These are phyloP conservation scores for Lineolata rhizophorae DNA, from an alignment of 495 filamentous ascomycete species.

Conservation along the genomic window DNA sequence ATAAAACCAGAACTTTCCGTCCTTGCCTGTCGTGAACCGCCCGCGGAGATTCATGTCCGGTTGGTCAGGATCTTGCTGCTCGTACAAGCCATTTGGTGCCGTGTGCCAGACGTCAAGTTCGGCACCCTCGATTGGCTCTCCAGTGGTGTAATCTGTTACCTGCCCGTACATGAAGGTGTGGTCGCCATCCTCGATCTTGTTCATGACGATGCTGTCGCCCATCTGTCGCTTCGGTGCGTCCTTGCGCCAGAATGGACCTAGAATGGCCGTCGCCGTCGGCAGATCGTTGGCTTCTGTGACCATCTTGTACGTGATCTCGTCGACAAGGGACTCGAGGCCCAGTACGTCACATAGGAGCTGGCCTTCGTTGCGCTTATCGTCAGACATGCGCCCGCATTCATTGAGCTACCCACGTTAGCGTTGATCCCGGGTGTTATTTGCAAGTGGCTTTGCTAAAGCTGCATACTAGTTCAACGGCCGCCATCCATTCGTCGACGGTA, in stretches of 20 bases:
- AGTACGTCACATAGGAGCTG: slow-evolving; percentile 51
- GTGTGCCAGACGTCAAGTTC: slow-evolving; percentile 60
- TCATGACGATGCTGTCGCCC: slow-evolving; percentile 35
- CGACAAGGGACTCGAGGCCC: slow-evolving; percentile 51
- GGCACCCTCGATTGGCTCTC: slow-evolving; percentile 36
- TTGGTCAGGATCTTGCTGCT: slow-evolving; percentile 53
- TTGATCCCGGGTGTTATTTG: too few relatives aligned
- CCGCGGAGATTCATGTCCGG: slow-evolving; percentile 55
- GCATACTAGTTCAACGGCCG: slow-evolving; percentile 15
- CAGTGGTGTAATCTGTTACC: slow-evolving; percentile 32
- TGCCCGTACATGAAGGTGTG: slow-evolving; percentile 39
- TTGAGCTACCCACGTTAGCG: slow-evolving; percentile 36
- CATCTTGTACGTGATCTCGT: slow-evolving; percentile 54
- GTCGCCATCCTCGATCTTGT: slow-evolving; percentile 24
- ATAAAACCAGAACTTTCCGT: slow-evolving; percentile 45
- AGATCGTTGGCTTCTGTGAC: slow-evolving; percentile 25
- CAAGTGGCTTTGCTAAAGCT: too few relatives aligned
- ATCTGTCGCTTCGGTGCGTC: slow-evolving; percentile 40
- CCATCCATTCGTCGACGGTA: slow-evolving; percentile 30
- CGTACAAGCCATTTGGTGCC: slow-evolving; percentile 57
- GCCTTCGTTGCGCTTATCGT: slow-evolving; percentile 49
- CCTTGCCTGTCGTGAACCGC: slow-evolving; percentile 40
- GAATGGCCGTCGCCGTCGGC: slow-evolving; percentile 47
- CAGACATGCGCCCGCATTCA: slow-evolving; percentile 48
- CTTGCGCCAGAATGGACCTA: slow-evolving; percentile 59